A percentile compares a stretch with the other conserved stretches of the same genome.
Evolutionary conservation across 169 alveolate species (phyloP).

Genomic region (Condylostoma magnum): DNA sequence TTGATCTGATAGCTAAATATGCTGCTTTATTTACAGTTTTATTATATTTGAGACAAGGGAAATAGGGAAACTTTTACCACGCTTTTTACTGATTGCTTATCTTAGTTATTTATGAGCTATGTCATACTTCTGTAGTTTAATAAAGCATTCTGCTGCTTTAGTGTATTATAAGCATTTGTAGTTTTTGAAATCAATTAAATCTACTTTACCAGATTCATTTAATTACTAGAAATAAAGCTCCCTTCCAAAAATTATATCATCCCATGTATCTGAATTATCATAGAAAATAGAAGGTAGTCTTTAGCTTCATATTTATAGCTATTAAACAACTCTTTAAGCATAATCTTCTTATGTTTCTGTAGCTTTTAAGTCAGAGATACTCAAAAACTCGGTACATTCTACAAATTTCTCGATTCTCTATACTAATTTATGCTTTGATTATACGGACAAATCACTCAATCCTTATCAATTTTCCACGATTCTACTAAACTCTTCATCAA

Average conservation of each 20-base stretch:
- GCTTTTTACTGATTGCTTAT: conserved; percentile 52
- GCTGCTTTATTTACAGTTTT: background rate
- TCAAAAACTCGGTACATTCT: conserved; percentile 29
- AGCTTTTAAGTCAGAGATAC: conserved; percentile 3
- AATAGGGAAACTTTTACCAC: conserved; percentile 22
- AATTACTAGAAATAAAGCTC: conserved; percentile 28
- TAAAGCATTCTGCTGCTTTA: conserved; percentile 68
- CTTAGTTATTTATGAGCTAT: conserved; percentile 53
- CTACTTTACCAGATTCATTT: background rate
- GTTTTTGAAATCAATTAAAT: conserved; percentile 18
- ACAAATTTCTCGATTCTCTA: conserved; percentile 26
- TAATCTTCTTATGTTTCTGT: conserved; percentile 23
- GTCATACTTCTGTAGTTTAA: conserved; percentile 59
- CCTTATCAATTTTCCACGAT: conserved; percentile 25
- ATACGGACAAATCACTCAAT: conserved; percentile 2
- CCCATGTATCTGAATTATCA: conserved; percentile 57
- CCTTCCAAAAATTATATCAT: conserved; percentile 51
- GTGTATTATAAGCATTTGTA: conserved; percentile 41
- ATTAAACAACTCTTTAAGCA: background rate
- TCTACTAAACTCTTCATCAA: conserved; percentile 9
- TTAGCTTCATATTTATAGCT: conserved; percentile 31
- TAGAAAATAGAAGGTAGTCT: conserved; percentile 48
- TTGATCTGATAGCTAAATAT: background rate
- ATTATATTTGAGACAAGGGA: background rate
- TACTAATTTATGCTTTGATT: conserved; percentile 33